Base-by-base conservation (phyloP, 345 rosid species). In the Syzygium aqueum region DNA sequence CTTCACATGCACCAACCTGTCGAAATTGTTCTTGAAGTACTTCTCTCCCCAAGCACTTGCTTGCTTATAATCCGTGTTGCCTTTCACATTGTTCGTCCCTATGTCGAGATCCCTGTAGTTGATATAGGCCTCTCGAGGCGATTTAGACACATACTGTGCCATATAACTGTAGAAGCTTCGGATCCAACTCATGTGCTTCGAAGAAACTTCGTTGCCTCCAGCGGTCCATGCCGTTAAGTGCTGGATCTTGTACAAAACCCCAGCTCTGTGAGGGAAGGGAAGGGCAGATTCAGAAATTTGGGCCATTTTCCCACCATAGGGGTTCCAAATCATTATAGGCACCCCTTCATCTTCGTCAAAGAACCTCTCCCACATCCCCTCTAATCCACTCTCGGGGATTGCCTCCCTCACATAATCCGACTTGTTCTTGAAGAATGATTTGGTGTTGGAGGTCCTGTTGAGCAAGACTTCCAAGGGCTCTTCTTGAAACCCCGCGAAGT, bases 231-330 rank as follows among this genome's bases (percentile, higher is more conserved):
- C 37, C 2, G 82, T 61, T 8, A 53, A 0, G 28, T 89, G 59
- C 22, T 85, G 85, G n/a, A 91, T 87, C 37, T 85, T 59, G 88
- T 84, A 92, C 27, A 92, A n/a, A 85, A 86, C 86, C 10, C 94
- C 92, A 28, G 90, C 91, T 78, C 92, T 88, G 30, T 90, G 93
- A 6, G 94, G 92, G 85, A 87, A 91, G 22, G 92, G 91, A 85
- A 56, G 83, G 84, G 86, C 86, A 1, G 88, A 85, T 13, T 87
- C 91, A 2, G 90, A 85, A 51, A 91, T 89, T 86, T 90, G 90
- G 87, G 63, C 86, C 94, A 93, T 91, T 88, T 52, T 89, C 12
- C 93, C 93, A 16, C 94, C 93, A 40, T 91, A 91, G 2, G 95
- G 91, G 67, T 12, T 82, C 46, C 90, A 59, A 1, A 65, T 51